Conservation (phyloP, 2,329 filamentous ascomycete genomes). For the Apiospora phragmitis region DNA sequence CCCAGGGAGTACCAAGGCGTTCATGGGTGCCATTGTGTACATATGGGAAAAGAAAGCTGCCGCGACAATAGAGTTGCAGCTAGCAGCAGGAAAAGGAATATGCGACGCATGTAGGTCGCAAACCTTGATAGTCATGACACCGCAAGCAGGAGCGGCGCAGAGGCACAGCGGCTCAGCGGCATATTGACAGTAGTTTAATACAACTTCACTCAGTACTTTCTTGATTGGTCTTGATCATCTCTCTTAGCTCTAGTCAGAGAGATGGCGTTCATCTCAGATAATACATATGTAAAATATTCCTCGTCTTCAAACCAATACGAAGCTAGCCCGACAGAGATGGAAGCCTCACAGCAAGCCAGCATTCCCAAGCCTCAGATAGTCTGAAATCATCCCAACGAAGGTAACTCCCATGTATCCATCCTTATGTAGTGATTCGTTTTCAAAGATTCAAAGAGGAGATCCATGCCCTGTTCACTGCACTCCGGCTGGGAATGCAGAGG, state of each 20-base stretch:
- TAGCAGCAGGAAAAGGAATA: background rate
- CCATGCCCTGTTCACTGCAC: background rate
- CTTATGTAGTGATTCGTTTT: background rate
- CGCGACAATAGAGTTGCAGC: background rate
- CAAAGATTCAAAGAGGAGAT: background rate
- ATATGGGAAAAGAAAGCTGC: background rate
- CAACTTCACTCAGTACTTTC: background rate
- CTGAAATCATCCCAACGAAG: no score
- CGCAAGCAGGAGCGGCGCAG: background rate
- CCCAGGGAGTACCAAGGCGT: no score
- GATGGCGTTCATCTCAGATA: no score
- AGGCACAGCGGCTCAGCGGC: background rate
- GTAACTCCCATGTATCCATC: background rate
- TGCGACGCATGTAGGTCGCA: background rate
- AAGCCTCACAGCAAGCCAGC: no score
- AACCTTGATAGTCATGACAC: background rate
- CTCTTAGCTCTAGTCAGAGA: no score
- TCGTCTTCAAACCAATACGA: no score
- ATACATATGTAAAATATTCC: no score
- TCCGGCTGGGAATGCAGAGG: background rate
- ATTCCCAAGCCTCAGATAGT: no score
- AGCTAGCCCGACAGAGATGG: no score
- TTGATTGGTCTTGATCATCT: background rate
- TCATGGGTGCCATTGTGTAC: background rate
- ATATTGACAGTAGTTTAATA: background rate